phyloP scores from a whole-genome alignment of 257 asterid genomes.

The Solanum okadae region DNA sequence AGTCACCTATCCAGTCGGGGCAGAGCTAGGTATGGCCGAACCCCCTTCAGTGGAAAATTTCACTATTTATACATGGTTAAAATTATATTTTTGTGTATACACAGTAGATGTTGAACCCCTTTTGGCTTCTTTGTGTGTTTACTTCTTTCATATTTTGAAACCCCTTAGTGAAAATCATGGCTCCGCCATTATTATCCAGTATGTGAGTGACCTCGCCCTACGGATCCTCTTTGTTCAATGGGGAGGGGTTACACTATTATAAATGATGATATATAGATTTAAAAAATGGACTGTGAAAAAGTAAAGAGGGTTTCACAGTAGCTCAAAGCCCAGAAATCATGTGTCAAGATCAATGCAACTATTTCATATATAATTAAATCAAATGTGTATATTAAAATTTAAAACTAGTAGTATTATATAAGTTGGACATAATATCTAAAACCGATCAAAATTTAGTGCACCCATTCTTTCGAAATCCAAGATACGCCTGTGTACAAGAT shows the following conservation, averaged over 20 bases:
- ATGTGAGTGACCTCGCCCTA: neutral
- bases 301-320: neutral
- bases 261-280: neutral
- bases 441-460: too few relatives aligned
- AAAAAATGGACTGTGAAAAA: neutral
- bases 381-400: neutral
- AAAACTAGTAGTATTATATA: neutral
- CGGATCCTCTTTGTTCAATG: neutral
- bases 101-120: neutral
- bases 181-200: neutral
- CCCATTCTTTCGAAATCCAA: neutral
- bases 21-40: too few relatives aligned
- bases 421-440: neutral
- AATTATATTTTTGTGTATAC: neutral
- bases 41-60: too few relatives aligned
- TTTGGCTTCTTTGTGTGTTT: neutral
- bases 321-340: neutral
- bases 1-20: too few relatives aligned
- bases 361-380: neutral
- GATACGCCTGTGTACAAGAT: neutral
- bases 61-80: too few relatives aligned
- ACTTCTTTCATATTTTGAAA: neutral
- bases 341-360: neutral
- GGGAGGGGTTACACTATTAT: neutral
- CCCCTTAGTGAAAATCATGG: neutral